Conservation (phyloP, 2,329 filamentous ascomycete species). For the Botrytis hyacinthi region DNA sequence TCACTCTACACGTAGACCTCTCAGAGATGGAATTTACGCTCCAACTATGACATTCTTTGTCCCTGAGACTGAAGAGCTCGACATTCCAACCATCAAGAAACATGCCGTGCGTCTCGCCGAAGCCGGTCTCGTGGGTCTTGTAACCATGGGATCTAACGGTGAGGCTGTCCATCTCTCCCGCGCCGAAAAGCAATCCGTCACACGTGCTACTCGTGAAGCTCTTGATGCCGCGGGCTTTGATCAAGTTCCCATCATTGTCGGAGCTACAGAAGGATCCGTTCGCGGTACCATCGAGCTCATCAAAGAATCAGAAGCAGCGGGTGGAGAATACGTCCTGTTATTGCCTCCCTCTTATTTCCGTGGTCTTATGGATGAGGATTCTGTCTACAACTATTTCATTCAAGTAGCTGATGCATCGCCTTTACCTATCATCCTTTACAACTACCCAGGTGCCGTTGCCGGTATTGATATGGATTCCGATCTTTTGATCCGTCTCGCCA, state of each 20-base stretch:
- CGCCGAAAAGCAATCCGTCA: slow-evolving; percentile 73
- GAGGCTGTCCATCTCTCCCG: slow-evolving; percentile 82
- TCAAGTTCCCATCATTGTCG: slow-evolving; percentile 76
- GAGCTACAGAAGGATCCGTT: slow-evolving; percentile 78
- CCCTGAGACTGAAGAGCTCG: slow-evolving; percentile 77
- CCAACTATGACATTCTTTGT: slow-evolving; percentile 92
- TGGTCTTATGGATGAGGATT: slow-evolving; percentile 67
- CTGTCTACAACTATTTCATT: slow-evolving; percentile 65
- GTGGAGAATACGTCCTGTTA: slow-evolving; percentile 76
- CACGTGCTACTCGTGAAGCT: slow-evolving; percentile 74
- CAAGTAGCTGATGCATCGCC: slow-evolving; percentile 71
- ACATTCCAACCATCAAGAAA: slow-evolving; percentile 74
- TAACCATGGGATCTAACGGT: slow-evolving; percentile 87
- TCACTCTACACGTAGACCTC: slow-evolving; percentile 47
- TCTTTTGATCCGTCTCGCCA: slow-evolving; percentile 73
- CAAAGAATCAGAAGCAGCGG: slow-evolving; percentile 63
- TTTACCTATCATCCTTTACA: slow-evolving; percentile 81
- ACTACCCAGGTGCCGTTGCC: slow-evolving; percentile 83
- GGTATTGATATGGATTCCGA: slow-evolving; percentile 91
- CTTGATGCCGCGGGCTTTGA: slow-evolving; percentile 77
- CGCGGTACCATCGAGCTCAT: slow-evolving; percentile 75
- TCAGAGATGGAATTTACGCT: slow-evolving; percentile 81
- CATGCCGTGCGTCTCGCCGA: slow-evolving; percentile 76
- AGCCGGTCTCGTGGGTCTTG: slow-evolving; percentile 76
- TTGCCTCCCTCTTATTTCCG: slow-evolving; percentile 85